These are phyloP conservation scores for Poa annua DNA, from an alignment of 176 grass and related monocot species.

Conservation along the genomic window DNA sequence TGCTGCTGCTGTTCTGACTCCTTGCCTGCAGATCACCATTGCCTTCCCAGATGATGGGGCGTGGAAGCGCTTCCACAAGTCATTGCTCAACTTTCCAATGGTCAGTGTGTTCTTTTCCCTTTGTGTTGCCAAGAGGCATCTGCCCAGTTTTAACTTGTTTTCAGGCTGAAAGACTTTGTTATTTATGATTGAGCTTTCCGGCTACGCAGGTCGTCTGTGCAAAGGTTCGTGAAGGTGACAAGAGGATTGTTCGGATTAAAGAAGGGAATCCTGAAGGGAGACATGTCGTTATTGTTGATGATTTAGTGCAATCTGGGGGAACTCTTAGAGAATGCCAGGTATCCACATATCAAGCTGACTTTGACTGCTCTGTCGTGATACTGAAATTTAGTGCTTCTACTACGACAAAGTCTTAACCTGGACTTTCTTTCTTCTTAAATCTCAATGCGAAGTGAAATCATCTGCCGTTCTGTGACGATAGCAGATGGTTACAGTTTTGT, in stretches of 20 bases:
- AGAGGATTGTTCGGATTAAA: conserved; percentile 76
- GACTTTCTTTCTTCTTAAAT: neutral
- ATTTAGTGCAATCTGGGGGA: conserved; percentile 92
- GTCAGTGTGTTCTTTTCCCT: conserved; percentile 25
- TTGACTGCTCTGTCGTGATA: neutral
- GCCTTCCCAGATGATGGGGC: conserved; percentile 97
- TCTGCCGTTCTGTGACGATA: neutral
- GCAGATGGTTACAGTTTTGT: neutral
- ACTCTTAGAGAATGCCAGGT: conserved; percentile 95
- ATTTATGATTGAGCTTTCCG: neutral
- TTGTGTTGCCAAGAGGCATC: neutral
- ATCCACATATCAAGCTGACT: neutral
- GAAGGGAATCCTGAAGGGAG: conserved; percentile 77
- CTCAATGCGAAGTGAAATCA: neutral
- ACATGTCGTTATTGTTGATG: conserved; percentile 96
- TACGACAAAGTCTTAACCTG: neutral
- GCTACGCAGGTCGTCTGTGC: conserved; percentile 73
- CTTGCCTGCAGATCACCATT: conserved; percentile 70
- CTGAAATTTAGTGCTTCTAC: neutral
- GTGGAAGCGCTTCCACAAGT: conserved; percentile 97
- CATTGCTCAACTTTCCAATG: conserved; percentile 77
- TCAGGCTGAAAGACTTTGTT: neutral
- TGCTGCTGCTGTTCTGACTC: neutral
- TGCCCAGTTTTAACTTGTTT: neutral
- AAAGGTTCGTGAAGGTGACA: conserved; percentile 85